These are phyloP conservation scores for Paecilomyces sp. DNA, from an alignment of 2,329 filamentous ascomycete genomes.

Conservation along the genomic window DNA sequence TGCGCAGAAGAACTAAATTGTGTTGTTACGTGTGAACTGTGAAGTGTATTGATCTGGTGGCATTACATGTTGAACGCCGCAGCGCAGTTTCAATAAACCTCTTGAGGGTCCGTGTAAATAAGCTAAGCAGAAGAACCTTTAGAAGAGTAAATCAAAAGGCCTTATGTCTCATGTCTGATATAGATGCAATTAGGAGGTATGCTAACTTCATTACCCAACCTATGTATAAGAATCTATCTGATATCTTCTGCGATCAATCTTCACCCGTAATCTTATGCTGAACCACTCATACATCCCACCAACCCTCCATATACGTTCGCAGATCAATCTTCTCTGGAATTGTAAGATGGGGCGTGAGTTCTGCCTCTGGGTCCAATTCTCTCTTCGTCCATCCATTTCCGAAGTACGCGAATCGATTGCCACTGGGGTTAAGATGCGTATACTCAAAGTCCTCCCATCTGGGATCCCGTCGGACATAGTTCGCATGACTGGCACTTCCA, in stretches of 20 bases:
- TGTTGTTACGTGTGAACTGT: background rate
- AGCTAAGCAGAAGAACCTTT: too few species aligned
- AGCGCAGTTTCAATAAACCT: too few species aligned
- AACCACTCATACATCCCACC: constrained; percentile 47
- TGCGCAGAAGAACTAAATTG: constrained; percentile 1
- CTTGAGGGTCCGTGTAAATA: too few species aligned
- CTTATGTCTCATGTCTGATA: too few species aligned
- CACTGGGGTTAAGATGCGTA: constrained; percentile 35
- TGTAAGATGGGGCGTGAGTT: constrained; percentile 59
- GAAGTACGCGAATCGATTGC: constrained; percentile 49
- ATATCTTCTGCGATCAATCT: too few species aligned
- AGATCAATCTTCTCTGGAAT: constrained; percentile 52
- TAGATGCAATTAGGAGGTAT: too few species aligned
- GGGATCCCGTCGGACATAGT: constrained; percentile 50
- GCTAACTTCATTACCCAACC: too few species aligned
- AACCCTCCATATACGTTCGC: constrained; percentile 58
- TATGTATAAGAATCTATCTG: too few species aligned
- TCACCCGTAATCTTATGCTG: background rate
- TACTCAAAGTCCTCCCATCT: constrained; percentile 56
- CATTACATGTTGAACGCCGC: background rate
- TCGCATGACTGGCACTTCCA: constrained; percentile 57
- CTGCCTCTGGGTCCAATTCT: constrained; percentile 49
- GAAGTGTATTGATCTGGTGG: background rate
- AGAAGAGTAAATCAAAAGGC: background rate
- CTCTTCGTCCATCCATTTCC: constrained; percentile 60